Base-by-base conservation (phyloP, 192 early-diverging fungal genomes). In the Bifiguratus adelaidae region DNA sequence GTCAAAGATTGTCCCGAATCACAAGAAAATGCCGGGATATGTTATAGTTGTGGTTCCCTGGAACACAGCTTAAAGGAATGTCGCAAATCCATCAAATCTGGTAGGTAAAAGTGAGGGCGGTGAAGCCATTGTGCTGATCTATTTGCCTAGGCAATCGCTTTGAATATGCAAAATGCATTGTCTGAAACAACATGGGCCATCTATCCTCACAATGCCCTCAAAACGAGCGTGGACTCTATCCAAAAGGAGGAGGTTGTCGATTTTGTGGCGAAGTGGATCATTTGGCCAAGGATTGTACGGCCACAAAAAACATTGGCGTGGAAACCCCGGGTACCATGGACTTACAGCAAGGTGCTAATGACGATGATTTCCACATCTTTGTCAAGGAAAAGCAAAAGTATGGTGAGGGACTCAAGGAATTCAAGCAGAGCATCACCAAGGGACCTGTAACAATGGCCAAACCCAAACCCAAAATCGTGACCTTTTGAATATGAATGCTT, bases 181-280 rank as follows among this genome's bases (percentile, higher is more conserved):
- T 95, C 35, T 97, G 93, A 70, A 79, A 85, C 30, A 70, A 64
- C 33, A 63, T 68, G 27, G 94, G 94, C 0, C 94, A 97, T 58
- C 53, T 97, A 38, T 71, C 89, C 40, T 69, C 78, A 23, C 58
- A 70, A 30, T 97, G 94, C 56, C 75, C 79, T n/a, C 67, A 90
- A 63, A 95, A 95, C 71, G 86, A 87, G 16, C 76, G 77, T 52
- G 92, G 91, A 3, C 36, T 95, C 40, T 93, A 92, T 49, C 88
- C 88, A 0, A 89, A 94, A 34, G 92, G 92, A 24, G 94, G 94
- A 2, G 59, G 74, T 23, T 97, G 92, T 73, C 74, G 77, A 47
- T 91, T 81, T 60, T 95, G 92, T 52, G 81, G 83, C n/a, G 80
- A 83, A 29, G 84, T 91, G 1, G 70, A 83, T 54, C 94, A 95